These are phyloP conservation scores for Pseudogymnoascus sp. DNA, from an alignment of 2,329 filamentous ascomycete species.

Conservation along the genomic window DNA sequence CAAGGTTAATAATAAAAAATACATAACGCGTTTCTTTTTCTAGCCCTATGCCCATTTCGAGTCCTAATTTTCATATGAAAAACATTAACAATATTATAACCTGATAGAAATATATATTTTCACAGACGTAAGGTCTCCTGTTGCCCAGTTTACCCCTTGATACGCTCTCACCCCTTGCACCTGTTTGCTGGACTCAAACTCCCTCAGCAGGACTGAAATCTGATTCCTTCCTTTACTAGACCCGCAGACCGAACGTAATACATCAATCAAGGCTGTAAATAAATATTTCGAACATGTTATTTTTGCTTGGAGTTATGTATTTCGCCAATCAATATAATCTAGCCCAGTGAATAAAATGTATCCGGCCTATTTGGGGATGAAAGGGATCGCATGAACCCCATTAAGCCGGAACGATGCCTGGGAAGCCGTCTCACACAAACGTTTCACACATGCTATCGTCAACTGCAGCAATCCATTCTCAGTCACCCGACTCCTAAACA, in stretches of 20 bases:
- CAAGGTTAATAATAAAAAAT: background rate
- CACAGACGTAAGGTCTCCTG: background rate
- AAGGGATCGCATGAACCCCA: background rate
- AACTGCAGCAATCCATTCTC: constrained; percentile 5
- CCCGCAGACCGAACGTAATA: background rate
- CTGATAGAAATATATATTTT: background rate
- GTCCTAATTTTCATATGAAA: background rate
- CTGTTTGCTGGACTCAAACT: background rate
- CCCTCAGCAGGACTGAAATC: background rate
- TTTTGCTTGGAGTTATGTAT: background rate
- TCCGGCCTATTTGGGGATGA: background rate
- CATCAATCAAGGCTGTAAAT: background rate
- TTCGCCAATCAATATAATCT: background rate
- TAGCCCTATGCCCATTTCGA: background rate
- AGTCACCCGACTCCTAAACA: constrained; percentile 5
- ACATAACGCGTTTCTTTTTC: background rate
- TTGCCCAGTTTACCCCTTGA: background rate
- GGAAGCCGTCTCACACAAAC: background rate
- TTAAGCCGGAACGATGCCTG: background rate
- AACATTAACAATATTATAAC: background rate
- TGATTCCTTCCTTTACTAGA: no score
- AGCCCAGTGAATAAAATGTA: background rate
- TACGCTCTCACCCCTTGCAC: background rate
- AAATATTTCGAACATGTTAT: background rate
- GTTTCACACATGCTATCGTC: background rate